Base-by-base conservation (phyloP, 164 flowering plant genomes). In the Dillenia turbinata region DNA sequence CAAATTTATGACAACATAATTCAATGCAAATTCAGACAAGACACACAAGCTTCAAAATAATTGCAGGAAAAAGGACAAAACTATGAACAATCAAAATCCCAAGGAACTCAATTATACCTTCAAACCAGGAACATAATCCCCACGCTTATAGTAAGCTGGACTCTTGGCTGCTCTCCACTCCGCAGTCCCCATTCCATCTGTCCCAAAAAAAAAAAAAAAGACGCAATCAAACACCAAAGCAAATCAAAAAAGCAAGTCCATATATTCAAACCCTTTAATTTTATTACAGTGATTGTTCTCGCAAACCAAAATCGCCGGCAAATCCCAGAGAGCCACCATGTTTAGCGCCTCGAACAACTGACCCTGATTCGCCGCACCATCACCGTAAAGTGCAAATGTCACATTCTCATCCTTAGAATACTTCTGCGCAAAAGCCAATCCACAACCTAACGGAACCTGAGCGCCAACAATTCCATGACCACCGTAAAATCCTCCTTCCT, bases 151-250 rank as follows among this genome's bases (percentile, higher is more conserved):
- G 64, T 95, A 95, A 4, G 96, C 75, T 0, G 99, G 92, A 76
- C 94, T 91, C 84, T 95, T 95, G 0, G 97, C 90, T 0, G 99
- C 96, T 67, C 97, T 86, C 97, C 97, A 95, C 61, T 91, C 99
- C 1, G 99, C 97, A 0, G 97, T 95, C 12, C 99, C 99, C 99
- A 95, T 92, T 14, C 99, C 99, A 84, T 95, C 97, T 95, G 66
- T 33, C 71, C 70, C n/a, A 50, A 49, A 11, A 40, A 48, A 33
- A 51, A 46, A 10, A 49, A 61, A n/a, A n/a, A n/a, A n/a, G n/a
- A n/a, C n/a, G 1, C 48, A 60, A 26, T 13, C 40, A 62, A 64
- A 61, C 13, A 15, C 43, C n/a, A 52, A 5, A 19, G 49, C 40
- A 9, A 49, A 10, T 0, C 44, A 53, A 5, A 12, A 40, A 59